Conservation (phyloP, 495 filamentous ascomycete genomes). For the Aspergillus avenaceus region DNA sequence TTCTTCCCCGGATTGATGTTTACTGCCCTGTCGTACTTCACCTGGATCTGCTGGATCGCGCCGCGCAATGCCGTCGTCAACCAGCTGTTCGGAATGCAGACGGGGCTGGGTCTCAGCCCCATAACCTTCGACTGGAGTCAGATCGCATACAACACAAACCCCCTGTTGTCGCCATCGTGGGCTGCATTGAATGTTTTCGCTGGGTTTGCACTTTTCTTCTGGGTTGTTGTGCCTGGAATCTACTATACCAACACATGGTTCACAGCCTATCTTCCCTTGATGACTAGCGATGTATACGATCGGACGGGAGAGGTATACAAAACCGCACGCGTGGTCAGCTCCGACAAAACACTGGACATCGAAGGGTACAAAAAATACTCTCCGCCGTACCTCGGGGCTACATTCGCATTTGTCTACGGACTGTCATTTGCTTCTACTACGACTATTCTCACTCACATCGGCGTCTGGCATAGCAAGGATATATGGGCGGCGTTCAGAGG, state of each 20-base stretch:
- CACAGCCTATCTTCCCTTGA: slow-evolving; percentile 37
- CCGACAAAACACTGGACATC: slow-evolving; percentile 66
- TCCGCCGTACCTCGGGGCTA: slow-evolving; percentile 75
- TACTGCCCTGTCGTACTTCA: slow-evolving; percentile 82
- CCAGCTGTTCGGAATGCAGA: slow-evolving; percentile 72
- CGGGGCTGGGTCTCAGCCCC: slow-evolving; percentile 76
- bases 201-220: slow-evolving; percentile 32
- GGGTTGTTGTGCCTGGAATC: slow-evolving; percentile 28
- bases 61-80: slow-evolving; percentile 75
- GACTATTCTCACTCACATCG: slow-evolving; percentile 58
- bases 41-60: slow-evolving; percentile 79
- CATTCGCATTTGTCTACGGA: slow-evolving; percentile 76
- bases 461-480: slow-evolving; percentile 53
- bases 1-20: slow-evolving; percentile 73
- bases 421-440: slow-evolving; percentile 79
- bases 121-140: slow-evolving; percentile 77
- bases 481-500: slow-evolving; percentile 47
- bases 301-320: slow-evolving; percentile 77
- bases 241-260: slow-evolving; percentile 39
- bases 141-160: slow-evolving; percentile 36
- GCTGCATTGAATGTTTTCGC: slow-evolving; percentile 55
- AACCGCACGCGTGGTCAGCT: slow-evolving; percentile 66
- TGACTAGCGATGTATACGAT: slow-evolving; percentile 62
- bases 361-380: slow-evolving; percentile 75
- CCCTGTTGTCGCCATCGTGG: slow-evolving; percentile 33